Base-by-base conservation (phyloP, 495 filamentous ascomycete species). In the Alectoria sarmentosa region DNA sequence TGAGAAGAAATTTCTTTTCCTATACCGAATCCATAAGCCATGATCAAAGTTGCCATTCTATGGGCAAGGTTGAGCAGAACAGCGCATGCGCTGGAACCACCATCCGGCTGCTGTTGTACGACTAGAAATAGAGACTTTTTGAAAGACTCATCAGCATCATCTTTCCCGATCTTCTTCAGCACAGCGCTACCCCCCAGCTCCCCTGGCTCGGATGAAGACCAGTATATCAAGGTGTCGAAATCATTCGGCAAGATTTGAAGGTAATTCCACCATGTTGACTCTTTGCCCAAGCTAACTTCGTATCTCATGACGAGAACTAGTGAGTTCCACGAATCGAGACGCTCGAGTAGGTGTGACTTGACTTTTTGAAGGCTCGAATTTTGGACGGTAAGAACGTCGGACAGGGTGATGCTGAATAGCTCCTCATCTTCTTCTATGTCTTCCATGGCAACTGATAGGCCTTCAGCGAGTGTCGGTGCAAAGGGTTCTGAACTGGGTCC, bases 11-110 rank as follows among this genome's bases (percentile, higher is more conserved):
- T 76, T 21, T 55, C 44, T 46, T 78, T 77, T 66, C 85, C 84
- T 38, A 98, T 80, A 66, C 96, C 93, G 69, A 98, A 98, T 3
- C 91, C 92, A 73, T 97, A 97, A 7, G 91, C 88, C 92, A 97
- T 96, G 52, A 96, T 94, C 21, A 88, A 81, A 19, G 88, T 91
- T 0, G 88, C 92, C 84, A 96, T 89, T 14, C 82, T 79, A 73
- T 96, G 91, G 39, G 85, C 84, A 11, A 92, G 76, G 23, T 73
- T 66, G 8, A 90, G 69, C 21, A 92, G 74, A 32, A 82, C 74
- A 26, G 80, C 76, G 56, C 83, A 78, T 23, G 76, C 78, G 49
- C 69, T 70, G 59, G 78, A 71, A 34, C 77, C 76, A 17, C 78
- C 71, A 39, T 70, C 54, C 28, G 76, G 72, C 32, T 82, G 76